Conservation (phyloP, 768 basidiomycete genomes). For the Crucibulum laeve region DNA sequence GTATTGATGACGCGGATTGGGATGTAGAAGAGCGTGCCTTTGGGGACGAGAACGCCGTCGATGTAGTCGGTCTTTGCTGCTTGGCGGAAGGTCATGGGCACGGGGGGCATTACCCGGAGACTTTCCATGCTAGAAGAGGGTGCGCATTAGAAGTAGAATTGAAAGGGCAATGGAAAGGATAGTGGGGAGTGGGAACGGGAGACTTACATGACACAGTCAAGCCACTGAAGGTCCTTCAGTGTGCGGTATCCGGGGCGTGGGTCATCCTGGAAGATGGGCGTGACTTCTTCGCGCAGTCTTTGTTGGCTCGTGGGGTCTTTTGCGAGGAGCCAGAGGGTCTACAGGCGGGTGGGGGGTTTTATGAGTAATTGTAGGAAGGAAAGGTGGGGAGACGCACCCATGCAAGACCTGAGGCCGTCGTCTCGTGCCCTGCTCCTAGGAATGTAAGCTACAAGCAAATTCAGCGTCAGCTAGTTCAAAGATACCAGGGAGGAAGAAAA, state of each 20-base stretch:
- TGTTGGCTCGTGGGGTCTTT: slow-evolving; percentile 44
- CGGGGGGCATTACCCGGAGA: slow-evolving; percentile 35
- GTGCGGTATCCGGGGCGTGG: slow-evolving; percentile 32
- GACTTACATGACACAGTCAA: slow-evolving; percentile 36
- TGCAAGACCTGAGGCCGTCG: slow-evolving; percentile 40
- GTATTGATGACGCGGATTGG: slow-evolving; percentile 48
- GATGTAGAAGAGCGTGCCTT: slow-evolving; percentile 37
- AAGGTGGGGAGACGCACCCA: slow-evolving; percentile 32
- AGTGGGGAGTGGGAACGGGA: not conserved
- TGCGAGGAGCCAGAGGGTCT: slow-evolving; percentile 52
- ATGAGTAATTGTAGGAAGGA: not conserved
- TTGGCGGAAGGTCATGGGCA: slow-evolving; percentile 32
- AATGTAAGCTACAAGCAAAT: slow-evolving; percentile 39
- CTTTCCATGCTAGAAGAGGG: slow-evolving; percentile 28
- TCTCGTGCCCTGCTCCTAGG: slow-evolving; percentile 42
- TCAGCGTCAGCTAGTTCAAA: too few species aligned
- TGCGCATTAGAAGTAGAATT: not conserved
- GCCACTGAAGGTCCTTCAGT: slow-evolving; percentile 33
- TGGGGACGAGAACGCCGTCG: slow-evolving; percentile 37
- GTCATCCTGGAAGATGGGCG: slow-evolving; percentile 27
- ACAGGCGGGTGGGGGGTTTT: slow-evolving; percentile 7
- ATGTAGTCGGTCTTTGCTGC: slow-evolving; percentile 33
- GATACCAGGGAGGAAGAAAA: not conserved
- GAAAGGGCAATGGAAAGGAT: not conserved
- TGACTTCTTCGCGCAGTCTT: slow-evolving; percentile 50